Evolutionary conservation across 257 asterid genomes (phyloP).

Genomic region (Coffea eugenioides): DNA sequence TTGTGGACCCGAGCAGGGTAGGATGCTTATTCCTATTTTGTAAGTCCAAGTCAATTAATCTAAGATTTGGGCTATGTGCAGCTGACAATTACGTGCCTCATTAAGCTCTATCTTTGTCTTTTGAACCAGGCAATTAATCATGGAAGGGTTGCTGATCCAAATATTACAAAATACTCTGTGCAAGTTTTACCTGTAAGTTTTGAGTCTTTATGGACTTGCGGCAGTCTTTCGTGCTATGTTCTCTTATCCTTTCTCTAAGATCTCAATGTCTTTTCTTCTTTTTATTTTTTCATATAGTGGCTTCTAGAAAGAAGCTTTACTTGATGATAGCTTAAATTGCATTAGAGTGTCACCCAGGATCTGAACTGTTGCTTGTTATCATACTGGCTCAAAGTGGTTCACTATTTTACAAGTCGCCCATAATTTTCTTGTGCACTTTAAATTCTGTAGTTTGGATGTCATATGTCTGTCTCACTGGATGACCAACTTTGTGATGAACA

Average conservation of each 20-base stretch:
- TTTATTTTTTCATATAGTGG: neutral
- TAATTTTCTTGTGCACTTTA: neutral
- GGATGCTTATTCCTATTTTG: neutral
- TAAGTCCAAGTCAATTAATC: neutral
- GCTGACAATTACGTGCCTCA: slow-evolving; percentile 1
- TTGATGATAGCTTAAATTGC: neutral
- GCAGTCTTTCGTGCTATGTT: neutral
- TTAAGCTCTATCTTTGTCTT: neutral
- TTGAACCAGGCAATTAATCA: slow-evolving; percentile 59
- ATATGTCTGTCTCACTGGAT: neutral
- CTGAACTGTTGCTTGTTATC: neutral
- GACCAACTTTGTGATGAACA: neutral
- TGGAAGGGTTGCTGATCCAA: slow-evolving; percentile 69
- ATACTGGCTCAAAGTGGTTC: neutral
- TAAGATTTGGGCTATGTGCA: neutral
- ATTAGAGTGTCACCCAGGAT: neutral
- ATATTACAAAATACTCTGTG: slow-evolving; percentile 66
- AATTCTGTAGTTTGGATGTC: neutral
- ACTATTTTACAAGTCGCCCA: neutral
- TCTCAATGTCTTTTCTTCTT: neutral
- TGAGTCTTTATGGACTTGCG: neutral
- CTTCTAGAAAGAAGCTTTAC: neutral
- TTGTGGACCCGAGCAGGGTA: neutral
- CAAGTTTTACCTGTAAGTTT: slow-evolving; percentile 83
- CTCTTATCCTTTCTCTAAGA: neutral